Evolutionary conservation across 2,329 filamentous ascomycete species (phyloP), one percentile per base, ranked within the genome.

Genomic region (Exophiala aquamarina): DNA sequence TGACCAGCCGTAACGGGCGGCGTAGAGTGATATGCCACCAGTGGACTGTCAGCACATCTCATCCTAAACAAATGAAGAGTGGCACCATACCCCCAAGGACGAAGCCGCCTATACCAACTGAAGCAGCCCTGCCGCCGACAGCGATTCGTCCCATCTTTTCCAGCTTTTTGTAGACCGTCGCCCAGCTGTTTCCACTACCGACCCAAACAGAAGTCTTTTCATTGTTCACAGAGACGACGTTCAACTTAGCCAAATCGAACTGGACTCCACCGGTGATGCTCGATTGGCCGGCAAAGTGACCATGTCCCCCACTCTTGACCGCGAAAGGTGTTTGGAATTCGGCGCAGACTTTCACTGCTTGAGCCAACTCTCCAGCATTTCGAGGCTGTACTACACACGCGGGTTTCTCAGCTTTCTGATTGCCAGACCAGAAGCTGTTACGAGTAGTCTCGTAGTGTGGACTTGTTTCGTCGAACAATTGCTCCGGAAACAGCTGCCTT

Each of bases 241-340:
- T 62, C 47, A 70, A 52, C 9, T 58, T 53, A 6, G 54, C 55
- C 32, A 70, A 57, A 47, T 61, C 61, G 34, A 70, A 64, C 9
- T 60, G 65, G 33, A 70, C 59, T 5, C 67, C 68, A 2, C 64
- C 70, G 11, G 71, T 61, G 37, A 76, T 73, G 54, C 72, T 82
- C 2, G 78, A 71, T 31, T 73, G 74, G 50, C 74, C 73, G 14
- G 74, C 68, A 57, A 80, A 79, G 3, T 77, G 74, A 47, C 75
- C 77, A 62, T 83, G 79, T 1, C 79, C 80, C 20, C 79, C 79
- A 6, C 75, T 75, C 55, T 78, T 77, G 55, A 79, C 63, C 5
- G 79, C 78, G 53, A 83, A 83, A 0, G 63, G 61, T n/a, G n/a
- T n/a, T n/a, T n/a, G n/a, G n/a, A n/a, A n/a, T n/a, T n/a, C n/a